phyloP scores from a whole-genome alignment of 139 green algal species.

The Mychonastes homosphaera region DNA sequence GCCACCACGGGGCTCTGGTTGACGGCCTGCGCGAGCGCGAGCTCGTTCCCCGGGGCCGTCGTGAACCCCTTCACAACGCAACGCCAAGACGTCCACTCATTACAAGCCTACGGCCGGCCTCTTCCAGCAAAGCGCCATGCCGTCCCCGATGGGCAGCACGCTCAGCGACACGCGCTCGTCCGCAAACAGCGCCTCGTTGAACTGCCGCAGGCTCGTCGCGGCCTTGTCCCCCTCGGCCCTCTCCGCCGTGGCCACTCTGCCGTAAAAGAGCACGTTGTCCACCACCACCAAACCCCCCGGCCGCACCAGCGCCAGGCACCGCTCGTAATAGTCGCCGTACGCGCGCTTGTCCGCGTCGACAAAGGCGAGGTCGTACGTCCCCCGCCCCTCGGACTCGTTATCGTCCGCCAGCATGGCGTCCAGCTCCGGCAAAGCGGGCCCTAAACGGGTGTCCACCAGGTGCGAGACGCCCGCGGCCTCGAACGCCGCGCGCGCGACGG shows the following conservation, averaged over 20 bases:
- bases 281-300: constrained; percentile 77
- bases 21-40: too few relatives aligned
- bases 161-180: constrained; percentile 59
- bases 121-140: constrained; percentile 71
- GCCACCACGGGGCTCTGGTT: too few relatives aligned
- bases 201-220: constrained; percentile 50
- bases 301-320: constrained; percentile 65
- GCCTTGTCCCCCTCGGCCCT: constrained; percentile 40
- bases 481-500: constrained; percentile 59
- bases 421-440: constrained; percentile 31
- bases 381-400: constrained; percentile 22
- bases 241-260: constrained; percentile 36
- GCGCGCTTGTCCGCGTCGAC: constrained; percentile 86
- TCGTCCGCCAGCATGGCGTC: constrained; percentile 21
- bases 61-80: too few relatives aligned
- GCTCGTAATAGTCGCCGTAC: constrained; percentile 80
- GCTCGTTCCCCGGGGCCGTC: too few relatives aligned
- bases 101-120: too few relatives aligned
- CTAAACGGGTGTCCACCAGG: constrained; percentile 27
- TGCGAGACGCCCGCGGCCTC: constrained; percentile 41
- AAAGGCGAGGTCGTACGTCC: constrained; percentile 76
- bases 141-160: constrained; percentile 76
- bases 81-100: too few relatives aligned
- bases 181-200: constrained; percentile 58
- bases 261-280: constrained; percentile 89